Percentiles rank a stretch among this genome's conserved stretches.
These are phyloP conservation scores for Berkeleyomyces rouxiae DNA, from an alignment of 2,329 filamentous ascomycete genomes.

Conservation along the genomic window DNA sequence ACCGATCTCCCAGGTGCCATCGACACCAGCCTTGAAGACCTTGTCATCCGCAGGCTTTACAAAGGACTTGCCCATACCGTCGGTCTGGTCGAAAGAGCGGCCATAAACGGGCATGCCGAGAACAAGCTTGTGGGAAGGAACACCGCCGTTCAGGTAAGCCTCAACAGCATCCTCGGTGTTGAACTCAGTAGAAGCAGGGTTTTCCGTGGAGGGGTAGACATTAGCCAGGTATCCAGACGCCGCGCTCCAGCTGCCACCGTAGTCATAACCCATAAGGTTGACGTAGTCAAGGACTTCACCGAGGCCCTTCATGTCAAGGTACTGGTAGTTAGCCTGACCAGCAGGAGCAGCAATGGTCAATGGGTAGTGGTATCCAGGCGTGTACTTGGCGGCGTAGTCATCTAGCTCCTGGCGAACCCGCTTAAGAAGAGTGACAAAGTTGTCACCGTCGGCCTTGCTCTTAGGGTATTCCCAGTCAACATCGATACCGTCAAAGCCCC, in stretches of 20 bases:
- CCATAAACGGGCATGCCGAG: constrained; percentile 73
- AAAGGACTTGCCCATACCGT: constrained; percentile 49
- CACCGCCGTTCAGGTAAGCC: constrained; percentile 46
- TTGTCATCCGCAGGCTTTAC: too few species aligned
- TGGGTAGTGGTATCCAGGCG: constrained; percentile 33
- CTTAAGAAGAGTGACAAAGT: constrained; percentile 30
- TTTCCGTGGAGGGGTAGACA: constrained; percentile 37
- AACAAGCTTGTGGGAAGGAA: constrained; percentile 50
- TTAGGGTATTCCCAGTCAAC: constrained; percentile 26
- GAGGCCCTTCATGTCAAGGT: constrained; percentile 30
- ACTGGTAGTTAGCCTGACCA: constrained; percentile 30
- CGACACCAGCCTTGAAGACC: constrained; percentile 36
- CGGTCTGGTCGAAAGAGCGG: constrained; percentile 43
- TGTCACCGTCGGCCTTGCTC: constrained; percentile 24
- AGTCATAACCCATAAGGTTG: constrained; percentile 61
- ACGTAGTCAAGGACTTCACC: constrained; percentile 34
- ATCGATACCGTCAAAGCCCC: constrained; percentile 42
- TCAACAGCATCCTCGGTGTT: constrained; percentile 47
- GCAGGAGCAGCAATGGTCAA: constrained; percentile 37
- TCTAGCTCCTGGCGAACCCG: constrained; percentile 32
- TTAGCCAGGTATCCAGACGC: constrained; percentile 55
- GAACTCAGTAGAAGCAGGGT: constrained; percentile 49
- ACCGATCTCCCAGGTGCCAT: constrained; percentile 55
- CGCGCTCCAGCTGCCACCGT: constrained; percentile 49
- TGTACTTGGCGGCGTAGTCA: constrained; percentile 28